A percentile compares a stretch with the other conserved stretches of the same genome.
Conservation (phyloP, 208 protist genomes). For the Trypanosomatidae sp. region DNA sequence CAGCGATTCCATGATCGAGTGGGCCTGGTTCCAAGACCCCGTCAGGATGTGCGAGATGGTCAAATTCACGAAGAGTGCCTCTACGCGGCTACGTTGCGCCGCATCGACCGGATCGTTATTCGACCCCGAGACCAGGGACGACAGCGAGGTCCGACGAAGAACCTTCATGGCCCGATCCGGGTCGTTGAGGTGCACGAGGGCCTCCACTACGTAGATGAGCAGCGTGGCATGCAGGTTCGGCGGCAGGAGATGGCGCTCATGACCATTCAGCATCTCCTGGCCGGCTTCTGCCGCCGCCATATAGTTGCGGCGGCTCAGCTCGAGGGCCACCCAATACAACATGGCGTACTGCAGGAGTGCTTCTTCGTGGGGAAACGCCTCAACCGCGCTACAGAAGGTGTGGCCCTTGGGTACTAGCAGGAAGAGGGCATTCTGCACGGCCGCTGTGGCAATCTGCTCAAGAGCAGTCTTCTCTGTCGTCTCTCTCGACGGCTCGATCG, state of each 20-base stretch:
- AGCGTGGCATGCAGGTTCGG: conserved; percentile 69
- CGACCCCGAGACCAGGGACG: conserved; percentile 51
- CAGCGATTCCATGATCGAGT: conserved; percentile 76
- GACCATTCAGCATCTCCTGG: conserved; percentile 64
- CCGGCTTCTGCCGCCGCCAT: conserved; percentile 64
- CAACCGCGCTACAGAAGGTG: conserved; percentile 49
- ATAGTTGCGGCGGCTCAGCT: conserved; percentile 80
- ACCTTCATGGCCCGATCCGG: conserved; percentile 70
- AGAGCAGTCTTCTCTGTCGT: conserved; percentile 28
- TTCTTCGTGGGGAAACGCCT: conserved; percentile 64
- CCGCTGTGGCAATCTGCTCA: conserved; percentile 52
- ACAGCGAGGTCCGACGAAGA: conserved; percentile 64
- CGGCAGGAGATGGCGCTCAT: conserved; percentile 59
- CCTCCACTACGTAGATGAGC: conserved; percentile 83
- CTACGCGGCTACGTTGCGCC: conserved; percentile 77
- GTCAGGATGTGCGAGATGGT: conserved; percentile 81
- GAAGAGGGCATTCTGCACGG: conserved; percentile 83
- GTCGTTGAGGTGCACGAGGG: conserved; percentile 83
- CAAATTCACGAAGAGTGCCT: conserved; percentile 83
- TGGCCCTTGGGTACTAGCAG: conserved; percentile 65
- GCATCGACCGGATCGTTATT: conserved; percentile 44
- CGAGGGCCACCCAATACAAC: conserved; percentile 78
- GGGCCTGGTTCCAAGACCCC: conserved; percentile 83
- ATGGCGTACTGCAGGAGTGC: conserved; percentile 67
- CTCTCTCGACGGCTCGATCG: conserved; percentile 31